Evolutionary conservation across 352 stramenopile species (phyloP).

Genomic region (Phytophthora constricta): DNA sequence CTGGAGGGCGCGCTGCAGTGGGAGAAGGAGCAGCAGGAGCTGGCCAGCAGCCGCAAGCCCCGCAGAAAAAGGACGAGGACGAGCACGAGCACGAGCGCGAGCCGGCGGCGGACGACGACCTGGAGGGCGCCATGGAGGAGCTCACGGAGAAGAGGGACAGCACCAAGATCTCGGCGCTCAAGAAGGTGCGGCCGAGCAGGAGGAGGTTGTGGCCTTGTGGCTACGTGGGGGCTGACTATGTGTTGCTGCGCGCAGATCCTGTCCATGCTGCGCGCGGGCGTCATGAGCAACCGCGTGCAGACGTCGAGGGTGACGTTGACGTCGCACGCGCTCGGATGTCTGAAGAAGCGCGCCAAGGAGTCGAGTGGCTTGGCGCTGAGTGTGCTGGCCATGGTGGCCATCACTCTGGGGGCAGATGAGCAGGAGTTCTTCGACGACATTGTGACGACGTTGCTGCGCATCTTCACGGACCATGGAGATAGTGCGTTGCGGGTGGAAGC

Average conservation of each 20-base stretch:
- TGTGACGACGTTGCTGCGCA: constrained; percentile 44
- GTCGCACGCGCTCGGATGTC: constrained; percentile 46
- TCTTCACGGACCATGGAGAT: constrained; percentile 55
- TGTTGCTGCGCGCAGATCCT: constrained; percentile 41
- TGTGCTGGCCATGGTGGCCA: constrained; percentile 53
- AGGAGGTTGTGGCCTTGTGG: no score
- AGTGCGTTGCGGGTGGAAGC: constrained; percentile 53
- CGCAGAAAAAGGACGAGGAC: constrained; percentile 37
- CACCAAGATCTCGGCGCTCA: constrained; percentile 60
- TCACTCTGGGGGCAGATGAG: constrained; percentile 64
- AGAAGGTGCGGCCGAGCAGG: constrained; percentile 40
- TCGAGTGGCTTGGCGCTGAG: constrained; percentile 56
- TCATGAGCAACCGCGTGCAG: constrained; percentile 51
- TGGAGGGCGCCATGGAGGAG: constrained; percentile 61
- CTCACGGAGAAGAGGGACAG: constrained; percentile 71
- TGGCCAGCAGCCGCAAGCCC: constrained; percentile 21
- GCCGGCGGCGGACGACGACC: constrained; percentile 36
- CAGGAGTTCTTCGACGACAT: constrained; percentile 61
- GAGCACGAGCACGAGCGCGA: constrained; percentile 37
- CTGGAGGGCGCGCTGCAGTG: constrained; percentile 63
- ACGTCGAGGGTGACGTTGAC: constrained; percentile 49
- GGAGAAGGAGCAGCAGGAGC: constrained; percentile 38
- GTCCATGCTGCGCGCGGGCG: constrained; percentile 41
- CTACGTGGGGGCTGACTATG: neutral
- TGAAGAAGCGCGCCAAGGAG: constrained; percentile 68